Base-by-base conservation (phyloP, 495 filamentous ascomycete genomes). In the Neurospora sp. region DNA sequence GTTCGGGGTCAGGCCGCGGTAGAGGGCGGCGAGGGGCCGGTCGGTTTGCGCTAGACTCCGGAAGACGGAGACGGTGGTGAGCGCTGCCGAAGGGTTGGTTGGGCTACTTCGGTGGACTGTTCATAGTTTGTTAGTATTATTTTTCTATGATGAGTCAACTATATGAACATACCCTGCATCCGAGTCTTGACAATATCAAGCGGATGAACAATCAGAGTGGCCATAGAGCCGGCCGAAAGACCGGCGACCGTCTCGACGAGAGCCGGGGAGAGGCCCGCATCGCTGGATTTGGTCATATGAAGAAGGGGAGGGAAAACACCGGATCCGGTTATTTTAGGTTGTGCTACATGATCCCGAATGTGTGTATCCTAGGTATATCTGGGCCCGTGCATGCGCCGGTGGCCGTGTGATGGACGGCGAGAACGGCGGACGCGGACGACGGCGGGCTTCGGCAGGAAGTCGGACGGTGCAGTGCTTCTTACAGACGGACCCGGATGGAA, bases 151-250 rank as follows among this genome's bases (percentile, higher is more conserved):
- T 27, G 40, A 22, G 20, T 37, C 42, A 68, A 9, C 45, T 41
- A 1, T 9, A 72, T 18, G 40, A 44, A 74, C 76, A 61, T 81
- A 95, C 94, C 88, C 83, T 99, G 96, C 76, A 99, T 89, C 72
- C 96, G 91, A 45, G 94, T 98, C 84, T 99, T 99, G 77, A 98
- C 87, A 72, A 98, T 88, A 82, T 99, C 96, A 70, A 99, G 86
- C 22, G 96, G 96, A 83, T 94, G 92, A 37, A 91, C 90, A 70
- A 87, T 86, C 72, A 98, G 86, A 39, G 96, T 97, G 20, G 93
- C 90, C 74, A 92, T 88, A 74, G 94, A 86, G 47, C 96, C 96
- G 71, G 95, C 95, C 69, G 90, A 90, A 80, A 99, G 91, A 73
- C 96, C 96, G 65, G 95, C 93, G 82, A 96, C 86, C 79, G 90